Evolutionary conservation across 1,139 yeast genomes (phyloP), one percentile per base, ranked within the genome.

Genomic region (Yamadazyma diospyri): DNA sequence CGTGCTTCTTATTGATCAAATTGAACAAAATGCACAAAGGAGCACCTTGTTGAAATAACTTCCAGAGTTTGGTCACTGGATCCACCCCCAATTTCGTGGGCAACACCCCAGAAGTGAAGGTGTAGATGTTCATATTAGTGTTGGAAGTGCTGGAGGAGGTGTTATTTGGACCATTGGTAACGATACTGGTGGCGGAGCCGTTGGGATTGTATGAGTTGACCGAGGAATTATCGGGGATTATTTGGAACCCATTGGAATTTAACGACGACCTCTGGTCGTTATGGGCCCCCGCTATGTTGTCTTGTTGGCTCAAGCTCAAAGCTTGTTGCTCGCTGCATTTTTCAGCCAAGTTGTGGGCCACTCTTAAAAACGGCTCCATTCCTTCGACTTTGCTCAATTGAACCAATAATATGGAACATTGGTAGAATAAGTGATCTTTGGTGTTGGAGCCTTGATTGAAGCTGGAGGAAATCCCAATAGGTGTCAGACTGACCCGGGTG

Each of bases 31-130:
- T 74, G 57, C 98, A 89, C 31, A 92, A 69, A 5, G 97, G 95
- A 2, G 95, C 83, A 6, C 98, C 98, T 49, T 85, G 88, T 48
- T 92, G 94, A 50, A 92, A 81, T 29, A 92, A 65, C 47, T 86
- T 81, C 79, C 96, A 86, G 32, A 92, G 59, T 44, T 87, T 89
- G 1, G 97, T 87, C 2, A 86, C 97, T 2, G 98, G 97, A 53
- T 92, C 99, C 47, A 85, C 82, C 36, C 76, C 73, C 37, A 77
- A 69, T 35, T 74, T 78, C 3, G 86, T 82, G 2, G 94, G 94
- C 30, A 82, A 60, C 13, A 81, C 80, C 17, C 94, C 94, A 27
- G 86, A 82, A 20, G 85, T 73, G 55, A 79, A 82, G 0, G 92
- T 82, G 43, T 65, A 69, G 34, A 72, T 55, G 39, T 67, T 59